Conservation (phyloP, 176 grass and related monocot genomes). For the Canna indica region DNA sequence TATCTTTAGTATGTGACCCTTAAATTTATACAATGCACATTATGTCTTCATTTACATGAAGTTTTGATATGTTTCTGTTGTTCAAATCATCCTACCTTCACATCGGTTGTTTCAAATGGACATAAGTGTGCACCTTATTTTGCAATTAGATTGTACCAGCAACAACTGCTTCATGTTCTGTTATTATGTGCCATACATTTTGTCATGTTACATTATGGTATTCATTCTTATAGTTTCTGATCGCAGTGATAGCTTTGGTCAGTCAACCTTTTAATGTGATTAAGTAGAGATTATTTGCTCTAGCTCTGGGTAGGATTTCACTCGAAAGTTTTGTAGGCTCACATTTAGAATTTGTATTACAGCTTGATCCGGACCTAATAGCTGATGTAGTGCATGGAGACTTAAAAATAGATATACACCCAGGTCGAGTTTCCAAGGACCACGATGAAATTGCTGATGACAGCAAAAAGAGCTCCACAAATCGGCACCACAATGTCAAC, state of each 20-base stretch:
- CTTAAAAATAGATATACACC: constrained; percentile 47
- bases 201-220: background rate
- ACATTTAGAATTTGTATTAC: constrained; percentile 16
- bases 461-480: constrained; percentile 43
- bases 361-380: constrained; percentile 56
- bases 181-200: background rate
- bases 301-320: background rate
- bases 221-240: background rate
- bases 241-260: background rate
- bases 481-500: constrained; percentile 27
- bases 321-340: background rate
- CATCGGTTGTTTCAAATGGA: too few species aligned
- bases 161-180: too few species aligned
- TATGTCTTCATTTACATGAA: too few species aligned
- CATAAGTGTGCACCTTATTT: too few species aligned
- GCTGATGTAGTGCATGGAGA: constrained; percentile 62
- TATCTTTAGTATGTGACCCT: too few species aligned
- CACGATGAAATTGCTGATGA: constrained; percentile 35
- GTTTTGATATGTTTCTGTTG: too few species aligned
- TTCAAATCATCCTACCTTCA: too few species aligned
- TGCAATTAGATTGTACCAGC: too few species aligned
- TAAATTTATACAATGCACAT: too few species aligned
- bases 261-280: background rate
- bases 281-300: background rate
- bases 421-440: constrained; percentile 24